Conservation (phyloP, 805 yeast species). For the Wickerhamiella parazyma region DNA sequence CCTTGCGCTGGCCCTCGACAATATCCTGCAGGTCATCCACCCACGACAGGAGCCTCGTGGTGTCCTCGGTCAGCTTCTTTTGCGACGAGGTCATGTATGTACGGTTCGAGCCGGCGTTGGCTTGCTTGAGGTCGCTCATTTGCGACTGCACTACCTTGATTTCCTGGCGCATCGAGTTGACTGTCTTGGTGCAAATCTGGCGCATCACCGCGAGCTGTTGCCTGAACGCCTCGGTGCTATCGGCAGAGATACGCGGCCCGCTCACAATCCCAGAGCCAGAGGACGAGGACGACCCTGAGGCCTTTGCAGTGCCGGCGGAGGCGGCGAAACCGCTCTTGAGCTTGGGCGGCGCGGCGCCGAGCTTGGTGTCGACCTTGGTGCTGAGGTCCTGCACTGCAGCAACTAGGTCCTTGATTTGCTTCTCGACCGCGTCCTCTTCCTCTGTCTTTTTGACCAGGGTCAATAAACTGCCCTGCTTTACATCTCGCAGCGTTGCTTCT, state of each 20-base stretch:
- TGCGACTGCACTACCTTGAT: conserved; percentile 34
- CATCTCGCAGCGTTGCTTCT: conserved; percentile 44
- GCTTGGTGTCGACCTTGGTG: conserved; percentile 12
- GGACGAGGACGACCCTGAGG: no score
- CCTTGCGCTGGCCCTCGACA: conserved; percentile 77
- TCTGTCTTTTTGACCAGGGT: conserved; percentile 39
- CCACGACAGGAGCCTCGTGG: conserved; percentile 57
- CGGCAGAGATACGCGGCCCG: conserved; percentile 6
- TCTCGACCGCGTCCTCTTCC: conserved; percentile 21
- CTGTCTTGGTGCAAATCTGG: conserved; percentile 39
- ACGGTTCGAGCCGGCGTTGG: conserved; percentile 23
- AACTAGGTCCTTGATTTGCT: conserved; percentile 24
- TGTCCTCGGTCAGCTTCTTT: conserved; percentile 54
- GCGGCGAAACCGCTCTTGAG: no score
- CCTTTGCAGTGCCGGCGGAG: no score
- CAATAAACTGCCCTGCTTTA: conserved; percentile 46
- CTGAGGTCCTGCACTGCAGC: conserved; percentile 18
- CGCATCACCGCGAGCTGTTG: conserved; percentile 46
- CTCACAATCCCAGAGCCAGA: background rate
- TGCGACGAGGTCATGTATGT: conserved; percentile 68
- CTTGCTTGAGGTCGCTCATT: conserved; percentile 38
- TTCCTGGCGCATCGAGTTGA: conserved; percentile 30
- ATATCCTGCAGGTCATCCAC: conserved; percentile 89
- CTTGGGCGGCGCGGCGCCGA: background rate
- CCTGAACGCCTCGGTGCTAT: conserved; percentile 26